Evolutionary conservation across 371 early-diverging fungal genomes (phyloP), one percentile per base, ranked within the genome.

Genomic region (Actinomucor elegans): DNA sequence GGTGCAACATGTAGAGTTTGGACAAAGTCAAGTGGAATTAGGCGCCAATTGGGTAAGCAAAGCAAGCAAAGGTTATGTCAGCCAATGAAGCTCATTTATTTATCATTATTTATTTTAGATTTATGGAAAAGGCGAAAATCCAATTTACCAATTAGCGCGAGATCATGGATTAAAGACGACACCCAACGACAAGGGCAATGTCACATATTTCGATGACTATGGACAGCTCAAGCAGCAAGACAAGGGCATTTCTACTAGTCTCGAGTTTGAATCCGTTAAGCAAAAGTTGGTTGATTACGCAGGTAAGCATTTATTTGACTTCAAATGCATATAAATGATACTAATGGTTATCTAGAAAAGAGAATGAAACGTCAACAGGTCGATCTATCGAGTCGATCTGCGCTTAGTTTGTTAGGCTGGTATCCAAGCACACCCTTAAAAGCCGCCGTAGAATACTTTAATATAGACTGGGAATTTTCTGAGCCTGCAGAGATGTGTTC

Each of bases 1-100:
- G 48, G 73, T 74, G 3, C 68, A 68, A 24, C 63, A 77, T 62
- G 51, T 20, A 8, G 8, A 35, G 1, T 74, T 77, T 62, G 70
- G 68, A 4, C 40, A 58, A 24, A 42, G 47, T 15, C 24, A 52
- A 2, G 69, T 77, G 10, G 78, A 77, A 42, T 37, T 77, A 14
- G 78, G 78, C 23, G 75, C 73, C 8, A 77, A 77, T 47, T 77
- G 78, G 78, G 77, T 73, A 61, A 56, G 33, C n/a, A 9, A 35
- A 27, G 34, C 14, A 29, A 42, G 12, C 14, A 1, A 47, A 34
- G 15, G 14, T 12, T 24, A 12, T 18, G 17, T 18, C 38, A 38
- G 17, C 5, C 23, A 48, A 6, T 11, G 14, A 5, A n/a, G 1
- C 17, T n/a, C 2, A 15, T 12, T 35, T 35, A 2, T 12, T 35